Evolutionary conservation across 2,329 filamentous ascomycete genomes (phyloP).

Genomic region (Fusarium veterinarium): DNA sequence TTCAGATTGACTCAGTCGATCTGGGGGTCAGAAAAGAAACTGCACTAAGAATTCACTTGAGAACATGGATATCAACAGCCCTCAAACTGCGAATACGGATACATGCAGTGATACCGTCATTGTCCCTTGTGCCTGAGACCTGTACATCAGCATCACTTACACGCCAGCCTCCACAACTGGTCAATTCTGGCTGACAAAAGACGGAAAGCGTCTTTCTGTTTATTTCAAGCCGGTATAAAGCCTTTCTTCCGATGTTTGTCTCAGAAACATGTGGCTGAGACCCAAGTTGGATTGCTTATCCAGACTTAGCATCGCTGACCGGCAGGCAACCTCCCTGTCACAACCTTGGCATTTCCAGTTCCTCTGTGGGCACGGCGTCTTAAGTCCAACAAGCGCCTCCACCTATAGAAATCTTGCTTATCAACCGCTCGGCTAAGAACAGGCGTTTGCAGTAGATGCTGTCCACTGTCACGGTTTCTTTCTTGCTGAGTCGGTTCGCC

Average conservation of each 20-base stretch:
- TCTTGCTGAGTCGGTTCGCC: constrained; percentile 18
- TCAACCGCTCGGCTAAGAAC: constrained; percentile 39
- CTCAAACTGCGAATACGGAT: constrained; percentile 4
- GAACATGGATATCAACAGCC: not conserved
- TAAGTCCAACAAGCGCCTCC: constrained; percentile 40
- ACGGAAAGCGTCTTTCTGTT: not conserved
- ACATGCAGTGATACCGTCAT: not conserved
- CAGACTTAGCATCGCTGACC: constrained; percentile 22
- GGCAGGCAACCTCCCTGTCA: constrained; percentile 33
- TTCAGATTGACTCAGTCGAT: constrained; percentile 9
- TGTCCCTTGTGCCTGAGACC: not conserved
- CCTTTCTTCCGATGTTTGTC: constrained; percentile 35
- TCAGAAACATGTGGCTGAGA: constrained; percentile 33
- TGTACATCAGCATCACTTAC: not conserved
- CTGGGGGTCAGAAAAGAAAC: not conserved
- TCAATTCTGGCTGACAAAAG: not conserved
- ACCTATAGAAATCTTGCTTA: constrained; percentile 15
- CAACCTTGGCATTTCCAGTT: constrained; percentile 16
- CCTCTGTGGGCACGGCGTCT: constrained; percentile 12
- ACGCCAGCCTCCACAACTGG: not conserved
- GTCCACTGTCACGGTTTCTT: constrained; percentile 24
- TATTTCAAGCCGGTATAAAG: constrained; percentile 1
- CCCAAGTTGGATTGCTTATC: constrained; percentile 31
- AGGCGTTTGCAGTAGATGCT: constrained; percentile 25
- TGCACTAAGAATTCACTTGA: not conserved